These are phyloP conservation scores for Albophoma yamanashiensis DNA, from an alignment of 2,329 filamentous ascomycete species.

Conservation along the genomic window DNA sequence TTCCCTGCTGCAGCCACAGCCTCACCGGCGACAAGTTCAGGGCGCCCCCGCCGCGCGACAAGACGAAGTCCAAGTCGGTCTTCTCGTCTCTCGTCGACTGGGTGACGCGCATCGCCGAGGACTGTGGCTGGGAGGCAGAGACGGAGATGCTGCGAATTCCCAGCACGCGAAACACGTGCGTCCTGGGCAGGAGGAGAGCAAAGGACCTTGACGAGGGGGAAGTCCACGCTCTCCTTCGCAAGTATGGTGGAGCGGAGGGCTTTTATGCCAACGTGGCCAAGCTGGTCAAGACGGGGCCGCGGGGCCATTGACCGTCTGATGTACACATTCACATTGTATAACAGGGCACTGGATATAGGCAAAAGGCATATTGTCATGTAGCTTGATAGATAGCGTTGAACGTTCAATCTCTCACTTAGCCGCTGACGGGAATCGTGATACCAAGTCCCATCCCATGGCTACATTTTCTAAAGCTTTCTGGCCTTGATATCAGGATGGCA, in stretches of 20 bases:
- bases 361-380: neutral
- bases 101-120: slow-evolving; percentile 56
- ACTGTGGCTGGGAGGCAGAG: slow-evolving; percentile 68
- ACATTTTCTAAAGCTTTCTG: neutral
- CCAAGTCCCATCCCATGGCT: no score
- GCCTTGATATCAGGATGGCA: neutral
- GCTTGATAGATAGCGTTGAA: neutral
- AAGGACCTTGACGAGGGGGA: slow-evolving; percentile 21
- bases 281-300: slow-evolving; percentile 40
- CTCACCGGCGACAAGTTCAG: slow-evolving; percentile 68
- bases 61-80: slow-evolving; percentile 48
- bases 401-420: neutral
- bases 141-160: slow-evolving; percentile 84
- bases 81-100: slow-evolving; percentile 80
- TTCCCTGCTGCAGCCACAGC: slow-evolving; percentile 90
- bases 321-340: neutral
- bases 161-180: slow-evolving; percentile 75
- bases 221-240: slow-evolving; percentile 31
- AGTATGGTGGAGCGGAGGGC: slow-evolving; percentile 44
- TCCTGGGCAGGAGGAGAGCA: slow-evolving; percentile 54
- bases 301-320: slow-evolving; percentile 22
- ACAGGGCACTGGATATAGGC: neutral
- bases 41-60: slow-evolving; percentile 44
- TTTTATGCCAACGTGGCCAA: slow-evolving; percentile 50
- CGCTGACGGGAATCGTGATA: neutral